Percentiles rank a stretch among this genome's conserved stretches.
phyloP scores from a whole-genome alignment of 805 yeast species.

The Metschnikowia gelsemii region DNA sequence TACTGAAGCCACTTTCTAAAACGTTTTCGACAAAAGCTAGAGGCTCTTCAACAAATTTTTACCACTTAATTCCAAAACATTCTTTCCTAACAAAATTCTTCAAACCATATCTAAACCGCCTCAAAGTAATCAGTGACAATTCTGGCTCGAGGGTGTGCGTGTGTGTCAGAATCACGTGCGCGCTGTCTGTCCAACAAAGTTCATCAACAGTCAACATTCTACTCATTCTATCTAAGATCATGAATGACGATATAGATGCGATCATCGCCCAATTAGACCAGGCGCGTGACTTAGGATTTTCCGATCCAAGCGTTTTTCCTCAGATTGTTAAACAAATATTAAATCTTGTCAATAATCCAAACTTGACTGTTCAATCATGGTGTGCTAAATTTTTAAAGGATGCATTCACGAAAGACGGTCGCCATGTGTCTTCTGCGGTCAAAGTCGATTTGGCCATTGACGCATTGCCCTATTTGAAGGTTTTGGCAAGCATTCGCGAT shows the following conservation, averaged over 20 bases:
- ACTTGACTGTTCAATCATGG: constrained; percentile 38
- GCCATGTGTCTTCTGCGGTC: constrained; percentile 26
- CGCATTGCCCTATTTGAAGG: constrained; percentile 33
- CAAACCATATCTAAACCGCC: too few relatives aligned
- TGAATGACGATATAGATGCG: constrained; percentile 19
- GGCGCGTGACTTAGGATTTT: constrained; percentile 37
- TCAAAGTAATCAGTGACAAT: too few relatives aligned
- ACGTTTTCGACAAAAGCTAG: too few relatives aligned
- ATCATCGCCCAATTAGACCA: constrained; percentile 35
- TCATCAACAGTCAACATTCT: neutral
- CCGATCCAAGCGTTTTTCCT: constrained; percentile 33
- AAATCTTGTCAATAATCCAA: constrained; percentile 36
- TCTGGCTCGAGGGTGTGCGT: too few relatives aligned
- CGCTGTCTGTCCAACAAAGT: constrained; percentile 4
- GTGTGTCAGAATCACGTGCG: constrained; percentile 9
- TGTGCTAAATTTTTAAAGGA: constrained; percentile 40
- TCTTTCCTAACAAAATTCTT: too few relatives aligned
- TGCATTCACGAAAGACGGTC: constrained; percentile 32
- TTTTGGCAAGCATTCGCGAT: constrained; percentile 30
- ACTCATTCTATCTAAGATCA: constrained; percentile 1
- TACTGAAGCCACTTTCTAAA: too few relatives aligned
- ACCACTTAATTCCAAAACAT: too few relatives aligned
- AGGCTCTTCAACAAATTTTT: too few relatives aligned
- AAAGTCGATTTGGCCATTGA: constrained; percentile 43
- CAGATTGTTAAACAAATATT: constrained; percentile 46